Conservation (phyloP, 192 early-diverging fungal genomes). For the Umbelopsis ramanniana region DNA sequence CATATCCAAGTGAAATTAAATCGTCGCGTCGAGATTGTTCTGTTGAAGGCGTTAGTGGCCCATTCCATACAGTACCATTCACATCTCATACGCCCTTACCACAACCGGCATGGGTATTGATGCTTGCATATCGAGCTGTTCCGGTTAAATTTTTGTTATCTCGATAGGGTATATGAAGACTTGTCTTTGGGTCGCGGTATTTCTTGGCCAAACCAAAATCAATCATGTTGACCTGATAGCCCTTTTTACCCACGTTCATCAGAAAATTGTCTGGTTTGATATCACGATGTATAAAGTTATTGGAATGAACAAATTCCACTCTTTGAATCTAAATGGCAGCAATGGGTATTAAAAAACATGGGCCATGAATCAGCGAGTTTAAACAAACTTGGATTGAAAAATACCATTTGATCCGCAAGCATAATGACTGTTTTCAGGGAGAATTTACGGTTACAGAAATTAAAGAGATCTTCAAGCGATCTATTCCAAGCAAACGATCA, state of each 20-base stretch:
- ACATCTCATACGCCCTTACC: conserved; percentile 48
- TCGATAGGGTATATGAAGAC: conserved; percentile 88
- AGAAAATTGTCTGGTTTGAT: conserved; percentile 94
- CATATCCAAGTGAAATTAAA: conserved; percentile 87
- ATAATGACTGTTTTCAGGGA: conserved; percentile 85
- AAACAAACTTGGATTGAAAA: neutral
- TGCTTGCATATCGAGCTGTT: conserved; percentile 90
- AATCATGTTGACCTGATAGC: conserved; percentile 85
- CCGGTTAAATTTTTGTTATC: conserved; percentile 95
- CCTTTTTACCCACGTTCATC: conserved; percentile 85
- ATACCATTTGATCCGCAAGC: conserved; percentile 85
- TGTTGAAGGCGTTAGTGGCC: conserved; percentile 24
- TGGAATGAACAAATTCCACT: conserved; percentile 75
- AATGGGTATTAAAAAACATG: neutral
- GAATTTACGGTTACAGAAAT: conserved; percentile 88
- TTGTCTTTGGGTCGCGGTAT: conserved; percentile 83
- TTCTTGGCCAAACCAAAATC: conserved; percentile 93
- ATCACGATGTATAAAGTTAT: conserved; percentile 91
- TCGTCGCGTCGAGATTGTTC: conserved; percentile 93
- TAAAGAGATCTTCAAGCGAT: conserved; percentile 88
- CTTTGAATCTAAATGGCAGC: conserved; percentile 51
- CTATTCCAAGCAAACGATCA: neutral
- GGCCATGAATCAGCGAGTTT: neutral
- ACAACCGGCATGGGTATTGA: conserved; percentile 84
- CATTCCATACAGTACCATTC: neutral